Conservation (phyloP, 805 yeast genomes). For the Cyberlindnera veronae region DNA sequence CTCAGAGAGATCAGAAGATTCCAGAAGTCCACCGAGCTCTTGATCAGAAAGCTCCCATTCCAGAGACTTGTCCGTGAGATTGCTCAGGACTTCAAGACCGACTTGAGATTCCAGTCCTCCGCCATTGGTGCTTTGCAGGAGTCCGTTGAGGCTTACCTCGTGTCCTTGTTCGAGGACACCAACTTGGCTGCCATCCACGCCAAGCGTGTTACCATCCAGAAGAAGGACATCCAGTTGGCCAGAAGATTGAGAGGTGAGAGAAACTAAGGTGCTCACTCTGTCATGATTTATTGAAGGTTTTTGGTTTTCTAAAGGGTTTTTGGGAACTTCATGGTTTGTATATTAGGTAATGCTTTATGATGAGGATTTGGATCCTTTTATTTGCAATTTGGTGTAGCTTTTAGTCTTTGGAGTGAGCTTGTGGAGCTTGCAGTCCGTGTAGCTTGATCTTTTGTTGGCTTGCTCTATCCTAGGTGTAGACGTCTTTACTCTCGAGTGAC, state of each 20-base stretch:
- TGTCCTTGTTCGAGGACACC: slow-evolving; percentile 94
- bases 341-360: slow-evolving; percentile 21
- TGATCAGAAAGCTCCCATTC: slow-evolving; percentile 95
- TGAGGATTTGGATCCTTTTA: slow-evolving; percentile 7
- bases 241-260: slow-evolving; percentile 98
- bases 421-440: neutral
- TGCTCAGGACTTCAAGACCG: slow-evolving; percentile 91
- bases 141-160: slow-evolving; percentile 97
- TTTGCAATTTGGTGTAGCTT: too few relatives aligned
- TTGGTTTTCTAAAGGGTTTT: slow-evolving; percentile 10
- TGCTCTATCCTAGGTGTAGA: too few relatives aligned
- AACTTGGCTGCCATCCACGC: slow-evolving; percentile 99
- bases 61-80: slow-evolving; percentile 96
- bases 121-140: slow-evolving; percentile 98
- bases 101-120: slow-evolving; percentile 93
- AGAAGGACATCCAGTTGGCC: slow-evolving; percentile 97
- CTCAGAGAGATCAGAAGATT: slow-evolving; percentile 96
- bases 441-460: too few relatives aligned
- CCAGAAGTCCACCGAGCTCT: slow-evolving; percentile 92
- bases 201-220: slow-evolving; percentile 97
- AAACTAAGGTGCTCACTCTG: slow-evolving; percentile 43
- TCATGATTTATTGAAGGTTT: slow-evolving; percentile 14
- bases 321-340: slow-evolving; percentile 18
- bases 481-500: too few relatives aligned
- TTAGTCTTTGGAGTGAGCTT: neutral